Conservation (phyloP, 1,284 basidiomycete species). For the Cryptococcus hybrid region DNA sequence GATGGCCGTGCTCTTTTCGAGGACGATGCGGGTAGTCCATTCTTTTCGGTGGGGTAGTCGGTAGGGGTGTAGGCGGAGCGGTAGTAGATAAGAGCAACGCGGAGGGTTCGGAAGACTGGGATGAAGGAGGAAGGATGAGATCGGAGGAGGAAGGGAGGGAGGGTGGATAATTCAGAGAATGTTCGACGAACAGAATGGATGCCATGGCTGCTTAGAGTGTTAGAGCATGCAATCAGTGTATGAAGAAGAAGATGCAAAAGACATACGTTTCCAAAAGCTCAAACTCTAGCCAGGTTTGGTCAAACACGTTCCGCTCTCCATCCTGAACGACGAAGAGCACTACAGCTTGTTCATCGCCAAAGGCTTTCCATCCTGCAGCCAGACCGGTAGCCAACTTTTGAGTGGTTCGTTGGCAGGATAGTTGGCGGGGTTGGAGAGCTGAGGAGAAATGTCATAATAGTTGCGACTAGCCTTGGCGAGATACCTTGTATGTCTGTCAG, state of each 20-base stretch:
- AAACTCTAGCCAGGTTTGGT: constrained; percentile 87
- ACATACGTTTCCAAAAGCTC: constrained; percentile 69
- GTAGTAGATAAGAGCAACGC: constrained; percentile 84
- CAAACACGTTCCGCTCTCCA: constrained; percentile 92
- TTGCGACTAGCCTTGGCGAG: constrained; percentile 59
- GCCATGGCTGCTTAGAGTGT: constrained; percentile 56
- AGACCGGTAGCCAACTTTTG: constrained; percentile 71
- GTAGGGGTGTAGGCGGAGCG: constrained; percentile 81
- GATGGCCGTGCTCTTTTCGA: constrained; percentile 80
- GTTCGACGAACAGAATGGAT: constrained; percentile 74
- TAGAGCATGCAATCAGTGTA: neutral
- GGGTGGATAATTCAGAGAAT: constrained; percentile 62
- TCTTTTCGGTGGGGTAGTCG: constrained; percentile 67
- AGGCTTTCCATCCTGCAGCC: constrained; percentile 74
- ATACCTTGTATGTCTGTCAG: constrained; percentile 56
- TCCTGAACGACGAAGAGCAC: constrained; percentile 87
- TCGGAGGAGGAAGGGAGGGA: constrained; percentile 56
- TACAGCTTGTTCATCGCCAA: constrained; percentile 50
- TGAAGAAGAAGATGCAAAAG: neutral
- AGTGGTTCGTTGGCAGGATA: constrained; percentile 76
- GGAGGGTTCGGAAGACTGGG: constrained; percentile 41
- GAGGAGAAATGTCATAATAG: constrained; percentile 63
- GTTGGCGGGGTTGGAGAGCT: constrained; percentile 56
- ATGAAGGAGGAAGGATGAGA: constrained; percentile 52
- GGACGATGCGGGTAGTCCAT: constrained; percentile 69